Base-by-base conservation (phyloP, 371 early-diverging fungal genomes). In the Mucor irregularis region DNA sequence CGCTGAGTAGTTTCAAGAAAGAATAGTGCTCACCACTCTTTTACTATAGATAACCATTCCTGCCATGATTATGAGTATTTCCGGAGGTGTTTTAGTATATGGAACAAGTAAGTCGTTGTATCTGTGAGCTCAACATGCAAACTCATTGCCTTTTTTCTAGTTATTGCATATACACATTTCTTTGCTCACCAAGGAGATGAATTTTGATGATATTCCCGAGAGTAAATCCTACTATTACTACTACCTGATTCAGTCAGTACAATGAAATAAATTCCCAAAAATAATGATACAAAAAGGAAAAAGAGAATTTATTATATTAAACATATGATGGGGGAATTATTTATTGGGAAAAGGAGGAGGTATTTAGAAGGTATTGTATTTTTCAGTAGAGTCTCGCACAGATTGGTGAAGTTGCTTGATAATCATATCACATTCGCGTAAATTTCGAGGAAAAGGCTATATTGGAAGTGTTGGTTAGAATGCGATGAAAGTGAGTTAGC, bases 41-140 rank as follows among this genome's bases (percentile, higher is more conserved):
- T 16, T 48, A 42, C 3, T 55, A 0, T 78, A 78, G 86, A 91
- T 83, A 53, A 87, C 84, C 31, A 64, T 71, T 33, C 85, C 86
- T 14, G 94, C 96, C 3, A 94, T 93, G 93, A 56, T 85, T 13
- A 88, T 96, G 85, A 92, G 93, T 73, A 80, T 93, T 38, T 49
- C 78, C 13, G 96, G 96, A 30, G 96, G 96, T 25, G 49, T 91
- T 16, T 66, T 96, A 61, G 90, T 96, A 25, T 96, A 96, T 60
- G 86, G 84, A 29, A 94, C 94, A 31, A 94, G 82, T 84, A 81
- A 50, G 78, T 65, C n/a, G 29, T 26, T 37, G 11, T 26, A 44
- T 45, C 7, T 24, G 0, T 38, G 16, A 9, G 9, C 10, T 16
- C 21, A 21, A 14, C 21, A 8, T 21, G 5, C 21, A 21, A 19